Base-by-base conservation (phyloP, 495 filamentous ascomycete species). In the Talaromyces proteolyticus region DNA sequence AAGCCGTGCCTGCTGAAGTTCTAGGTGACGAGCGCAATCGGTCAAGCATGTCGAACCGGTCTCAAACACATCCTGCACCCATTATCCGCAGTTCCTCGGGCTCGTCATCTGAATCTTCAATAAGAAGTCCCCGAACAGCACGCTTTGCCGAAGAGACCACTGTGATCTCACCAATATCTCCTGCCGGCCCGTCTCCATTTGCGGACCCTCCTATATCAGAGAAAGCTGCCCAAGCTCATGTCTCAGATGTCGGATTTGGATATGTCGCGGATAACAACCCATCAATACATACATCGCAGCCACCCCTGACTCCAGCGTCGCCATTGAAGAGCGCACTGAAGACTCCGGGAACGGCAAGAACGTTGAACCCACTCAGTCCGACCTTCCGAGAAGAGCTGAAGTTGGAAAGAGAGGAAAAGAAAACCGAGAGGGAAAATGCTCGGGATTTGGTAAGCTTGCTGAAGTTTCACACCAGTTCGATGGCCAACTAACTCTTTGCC, bases 121-220 rank as follows among this genome's bases (percentile, higher is more conserved):
- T 94, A 42, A 90, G 86, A 70, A 77, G 86, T 22, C 86, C 86
- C 25, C 80, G 91, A 52, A 88, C 87, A 43, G 84, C 91, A 53
- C 86, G 91, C 53, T 95, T 96, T 60, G 89, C 89, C 36, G 91
- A 96, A 72, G 89, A 89, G 25, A 95, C 91, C 6, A 77, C 88
- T 18, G 86, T 95, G 44, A 75, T 92, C 66, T 95, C 91, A 21
- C 91, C 91, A 47, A 76, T 93, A 58, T 87, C 86, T 41, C 70
- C 75, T 51, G 41, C 59, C n/a, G 56, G 61, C 42, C 66, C 62
- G 44, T 79, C 79, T 4, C 88, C 89, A 1, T 93, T 94, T 61
- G 80, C 79, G 40, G 82, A 88, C 54, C 79, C 78, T 22, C 78
- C 80, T 44, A 56, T 56, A 10, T 54, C 57, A 14, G 74, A 76